Conservation (phyloP, 164 flowering plant species). For the Stephania japonica region DNA sequence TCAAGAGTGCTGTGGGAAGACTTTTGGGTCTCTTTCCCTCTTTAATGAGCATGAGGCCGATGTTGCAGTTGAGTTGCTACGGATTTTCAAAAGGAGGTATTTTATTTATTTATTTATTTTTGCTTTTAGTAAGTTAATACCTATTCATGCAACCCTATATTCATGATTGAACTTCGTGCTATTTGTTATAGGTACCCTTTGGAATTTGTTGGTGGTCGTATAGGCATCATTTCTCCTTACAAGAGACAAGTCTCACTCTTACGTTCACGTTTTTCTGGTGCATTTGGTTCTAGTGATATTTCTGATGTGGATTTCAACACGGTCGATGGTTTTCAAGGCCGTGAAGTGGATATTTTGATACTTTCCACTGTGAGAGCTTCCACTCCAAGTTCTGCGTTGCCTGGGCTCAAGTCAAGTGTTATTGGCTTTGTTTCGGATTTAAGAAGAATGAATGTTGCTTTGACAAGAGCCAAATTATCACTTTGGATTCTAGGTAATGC, state of each 20-base stretch:
- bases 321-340: constrained; percentile 98
- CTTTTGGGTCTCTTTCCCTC: constrained; percentile 55
- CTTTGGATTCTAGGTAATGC: constrained; percentile 89
- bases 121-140: background rate
- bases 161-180: background rate
- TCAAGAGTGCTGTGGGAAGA: constrained; percentile 56
- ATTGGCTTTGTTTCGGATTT: constrained; percentile 98
- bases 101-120: constrained; percentile 2
- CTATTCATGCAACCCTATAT: background rate
- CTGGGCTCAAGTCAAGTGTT: constrained; percentile 33
- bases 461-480: constrained; percentile 82
- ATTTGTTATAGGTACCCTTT: constrained; percentile 52
- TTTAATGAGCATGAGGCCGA: constrained; percentile 80
- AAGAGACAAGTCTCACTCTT: constrained; percentile 74
- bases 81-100: constrained; percentile 67
- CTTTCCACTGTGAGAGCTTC: constrained; percentile 91
- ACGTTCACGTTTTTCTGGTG: constrained; percentile 67
- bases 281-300: constrained; percentile 59
- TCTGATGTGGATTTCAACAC: constrained; percentile 89
- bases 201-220: constrained; percentile 66
- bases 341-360: constrained; percentile 86
- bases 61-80: constrained; percentile 74
- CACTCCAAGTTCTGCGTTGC: constrained; percentile 22
- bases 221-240: constrained; percentile 90
- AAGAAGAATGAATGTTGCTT: constrained; percentile 95